Percentiles rank a stretch among this genome's conserved stretches.
These are phyloP conservation scores for Aspergillus novoparasiticus DNA, from an alignment of 2,329 filamentous ascomycete genomes.

Conservation along the genomic window DNA sequence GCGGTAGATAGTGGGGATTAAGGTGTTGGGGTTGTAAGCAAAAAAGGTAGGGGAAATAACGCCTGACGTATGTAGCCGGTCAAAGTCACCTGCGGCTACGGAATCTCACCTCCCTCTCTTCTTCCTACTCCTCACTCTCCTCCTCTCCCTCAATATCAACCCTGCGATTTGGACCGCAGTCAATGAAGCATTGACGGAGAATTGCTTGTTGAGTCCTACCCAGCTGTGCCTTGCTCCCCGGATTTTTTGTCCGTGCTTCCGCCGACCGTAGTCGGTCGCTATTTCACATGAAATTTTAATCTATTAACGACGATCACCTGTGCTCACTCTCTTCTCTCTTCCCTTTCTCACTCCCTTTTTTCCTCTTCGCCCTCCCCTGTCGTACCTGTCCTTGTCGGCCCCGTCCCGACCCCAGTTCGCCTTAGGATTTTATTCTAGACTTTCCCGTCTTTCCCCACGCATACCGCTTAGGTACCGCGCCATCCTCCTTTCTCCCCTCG, in stretches of 20 bases:
- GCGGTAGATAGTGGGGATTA: neutral
- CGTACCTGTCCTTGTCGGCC: slow-evolving; percentile 12
- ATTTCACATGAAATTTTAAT: slow-evolving; percentile 38
- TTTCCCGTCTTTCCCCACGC: slow-evolving; percentile 24
- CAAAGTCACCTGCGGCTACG: slow-evolving; percentile 17
- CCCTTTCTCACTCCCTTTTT: slow-evolving; percentile 14
- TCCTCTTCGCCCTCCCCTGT: slow-evolving; percentile 10
- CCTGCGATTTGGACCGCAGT: neutral
- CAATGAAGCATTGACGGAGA: slow-evolving; percentile 1
- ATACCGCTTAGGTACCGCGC: slow-evolving; percentile 17
- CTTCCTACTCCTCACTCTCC: slow-evolving; percentile 6
- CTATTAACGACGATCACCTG: slow-evolving; percentile 22
- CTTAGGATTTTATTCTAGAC: slow-evolving; percentile 8
- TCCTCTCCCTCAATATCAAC: neutral
- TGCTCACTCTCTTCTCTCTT: slow-evolving; percentile 9
- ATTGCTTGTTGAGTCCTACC: neutral
- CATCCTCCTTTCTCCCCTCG: slow-evolving; percentile 20
- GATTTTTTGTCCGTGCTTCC: slow-evolving; percentile 8
- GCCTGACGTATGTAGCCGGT: slow-evolving; percentile 13
- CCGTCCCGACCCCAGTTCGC: slow-evolving; percentile 13
- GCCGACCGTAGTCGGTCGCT: slow-evolving; percentile 30
- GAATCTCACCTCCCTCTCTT: slow-evolving; percentile 11
- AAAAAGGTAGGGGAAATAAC: slow-evolving; percentile 1
- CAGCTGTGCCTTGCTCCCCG: neutral
- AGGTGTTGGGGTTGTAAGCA: neutral